Evolutionary conservation across 495 filamentous ascomycete species (phyloP).

Genomic region (Lepraria neglecta): DNA sequence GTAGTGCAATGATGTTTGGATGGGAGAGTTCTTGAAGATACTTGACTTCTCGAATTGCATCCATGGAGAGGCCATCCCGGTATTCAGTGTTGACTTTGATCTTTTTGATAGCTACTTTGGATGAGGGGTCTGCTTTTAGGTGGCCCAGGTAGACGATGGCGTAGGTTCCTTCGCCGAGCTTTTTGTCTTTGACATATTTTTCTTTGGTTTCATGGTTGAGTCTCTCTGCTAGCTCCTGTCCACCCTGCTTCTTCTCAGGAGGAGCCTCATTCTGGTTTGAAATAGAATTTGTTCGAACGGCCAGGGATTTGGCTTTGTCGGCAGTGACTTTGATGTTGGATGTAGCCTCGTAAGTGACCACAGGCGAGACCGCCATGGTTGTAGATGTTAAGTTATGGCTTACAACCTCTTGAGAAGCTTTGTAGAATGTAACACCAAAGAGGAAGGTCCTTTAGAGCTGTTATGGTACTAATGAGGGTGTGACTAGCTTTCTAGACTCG

Average conservation of each 20-base stretch:
- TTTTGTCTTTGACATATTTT: constrained; percentile 87
- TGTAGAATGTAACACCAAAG: neutral
- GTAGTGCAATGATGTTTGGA: constrained; percentile 87
- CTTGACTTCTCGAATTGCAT: constrained; percentile 92
- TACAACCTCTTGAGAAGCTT: neutral
- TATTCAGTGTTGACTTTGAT: constrained; percentile 87
- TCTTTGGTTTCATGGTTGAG: constrained; percentile 79
- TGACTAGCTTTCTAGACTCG: neutral
- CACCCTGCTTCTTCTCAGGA: constrained; percentile 27
- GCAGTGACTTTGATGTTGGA: constrained; percentile 35
- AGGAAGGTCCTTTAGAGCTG: neutral
- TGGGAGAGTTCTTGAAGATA: constrained; percentile 92
- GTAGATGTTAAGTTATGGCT: neutral
- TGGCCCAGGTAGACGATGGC: constrained; percentile 89
- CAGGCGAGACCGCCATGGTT: constrained; percentile 42
- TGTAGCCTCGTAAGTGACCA: constrained; percentile 35
- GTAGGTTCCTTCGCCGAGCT: constrained; percentile 94
- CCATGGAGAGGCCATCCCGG: constrained; percentile 81
- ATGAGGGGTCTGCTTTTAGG: constrained; percentile 57
- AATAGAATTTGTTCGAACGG: constrained; percentile 32
- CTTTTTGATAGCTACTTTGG: constrained; percentile 91
- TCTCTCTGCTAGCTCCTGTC: constrained; percentile 68
- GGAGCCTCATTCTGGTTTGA: constrained; percentile 2
- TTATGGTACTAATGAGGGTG: neutral
- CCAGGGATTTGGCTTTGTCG: constrained; percentile 37